Base-by-base conservation (phyloP, 179 eudicot genomes). In the Spinacia oleracea region DNA sequence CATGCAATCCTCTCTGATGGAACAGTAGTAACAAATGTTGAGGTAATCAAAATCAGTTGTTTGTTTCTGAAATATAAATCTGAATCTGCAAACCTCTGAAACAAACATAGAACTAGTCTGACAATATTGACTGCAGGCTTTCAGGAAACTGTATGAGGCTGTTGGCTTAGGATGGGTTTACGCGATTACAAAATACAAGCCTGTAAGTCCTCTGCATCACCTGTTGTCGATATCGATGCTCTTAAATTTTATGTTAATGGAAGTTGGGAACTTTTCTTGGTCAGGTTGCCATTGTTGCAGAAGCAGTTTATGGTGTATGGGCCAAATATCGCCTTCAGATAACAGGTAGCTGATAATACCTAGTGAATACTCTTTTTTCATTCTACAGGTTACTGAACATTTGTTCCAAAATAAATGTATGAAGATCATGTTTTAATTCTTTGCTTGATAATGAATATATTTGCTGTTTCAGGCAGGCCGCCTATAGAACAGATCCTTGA, bases 131-230 rank as follows among this genome's bases (percentile, higher is more conserved):
- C 53, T 85, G 83, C 82, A 92, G 97, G 98, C 95, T 73, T 95
- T 95, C 77, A 86, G 98, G 84, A 91, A 80, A 85, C 85, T 95
- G 51, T 93, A 95, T 62, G 98, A 95, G 87, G 98, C 91, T 73
- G 98, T 95, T 86, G 98, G 87, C 70, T 85, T 95, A 51, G 98
- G 98, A 86, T 95, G 98, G 98, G 88, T 95, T 59, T 95, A 95
- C 78, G 97, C 98, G 32, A 86, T 95, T 70, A 91, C 98, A 25
- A 95, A 90, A 88, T 95, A 89, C 55, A 89, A 95, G 79, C 98
- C 96, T 70, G 98, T 92, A 82, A 91, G 89, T 80, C 69, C 76
- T 79, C 63, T 80, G 18, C 69, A 20, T 64, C 76, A 58, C 40
- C 25, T 66, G 27, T 56, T 70, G 27, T 73, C 45, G 48, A 34